Percentiles rank a stretch among this genome's conserved stretches.
These are phyloP conservation scores for Clathrospora elynae DNA, from an alignment of 2,329 filamentous ascomycete species.

Conservation along the genomic window DNA sequence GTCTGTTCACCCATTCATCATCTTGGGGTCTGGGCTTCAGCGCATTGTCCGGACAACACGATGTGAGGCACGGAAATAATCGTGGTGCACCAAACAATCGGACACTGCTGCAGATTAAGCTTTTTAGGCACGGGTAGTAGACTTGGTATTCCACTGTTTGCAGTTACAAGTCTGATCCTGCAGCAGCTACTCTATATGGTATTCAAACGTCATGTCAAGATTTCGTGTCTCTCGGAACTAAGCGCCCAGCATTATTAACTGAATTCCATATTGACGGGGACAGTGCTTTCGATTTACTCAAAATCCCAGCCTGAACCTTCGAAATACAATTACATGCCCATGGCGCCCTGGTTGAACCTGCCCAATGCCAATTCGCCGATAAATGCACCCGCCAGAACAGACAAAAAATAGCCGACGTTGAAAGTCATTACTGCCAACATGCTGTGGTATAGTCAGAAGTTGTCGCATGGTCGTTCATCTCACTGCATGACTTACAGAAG, in stretches of 20 bases:
- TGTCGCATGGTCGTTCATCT: neutral
- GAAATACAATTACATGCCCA: slow-evolving; percentile 35
- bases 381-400: slow-evolving; percentile 78
- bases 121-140: slow-evolving; percentile 21
- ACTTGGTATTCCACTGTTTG: slow-evolving; percentile 8
- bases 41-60: neutral
- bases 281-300: too few species aligned
- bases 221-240: too few species aligned
- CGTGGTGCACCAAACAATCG: neutral
- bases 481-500: slow-evolving; percentile 69
- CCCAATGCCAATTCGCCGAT: slow-evolving; percentile 83
- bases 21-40: neutral
- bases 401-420: slow-evolving; percentile 84
- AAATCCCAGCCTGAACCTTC: too few species aligned
- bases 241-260: too few species aligned
- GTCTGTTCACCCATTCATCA: slow-evolving; percentile 19
- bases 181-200: too few species aligned
- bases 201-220: too few species aligned
- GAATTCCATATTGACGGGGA: too few species aligned
- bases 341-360: slow-evolving; percentile 59
- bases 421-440: slow-evolving; percentile 93
- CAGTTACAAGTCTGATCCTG: too few species aligned
- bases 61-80: slow-evolving; percentile 6
- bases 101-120: slow-evolving; percentile 18
- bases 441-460: slow-evolving; percentile 54